Percentiles rank a stretch among this genome's conserved stretches.
Conservation (phyloP, 129 eudicot genomes). For the Flaveria brownii region DNA sequence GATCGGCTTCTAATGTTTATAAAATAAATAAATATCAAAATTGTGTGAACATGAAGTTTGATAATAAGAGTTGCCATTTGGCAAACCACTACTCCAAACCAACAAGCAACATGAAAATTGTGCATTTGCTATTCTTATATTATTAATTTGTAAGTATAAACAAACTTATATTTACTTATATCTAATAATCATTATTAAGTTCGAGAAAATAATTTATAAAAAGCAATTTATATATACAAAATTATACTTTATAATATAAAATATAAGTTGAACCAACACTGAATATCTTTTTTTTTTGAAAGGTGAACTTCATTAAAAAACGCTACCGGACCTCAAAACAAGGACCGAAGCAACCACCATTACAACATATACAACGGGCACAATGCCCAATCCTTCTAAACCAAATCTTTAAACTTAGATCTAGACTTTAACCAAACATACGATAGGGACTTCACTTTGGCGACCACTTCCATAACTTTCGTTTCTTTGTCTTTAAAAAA, state of each 20-base stretch:
- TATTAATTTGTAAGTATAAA: background rate
- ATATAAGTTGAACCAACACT: background rate
- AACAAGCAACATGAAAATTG: constrained; percentile 18
- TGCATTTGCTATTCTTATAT: background rate
- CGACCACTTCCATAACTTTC: too few relatives aligned
- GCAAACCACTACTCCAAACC: constrained; percentile 1
- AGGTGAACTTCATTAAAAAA: too few relatives aligned
- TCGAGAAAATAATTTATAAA: background rate
- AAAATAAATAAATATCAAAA: background rate
- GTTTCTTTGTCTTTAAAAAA: too few relatives aligned
- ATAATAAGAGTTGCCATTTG: constrained; percentile 27
- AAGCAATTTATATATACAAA: background rate
- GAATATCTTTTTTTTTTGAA: too few relatives aligned
- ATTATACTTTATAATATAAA: background rate
- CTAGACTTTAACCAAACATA: too few relatives aligned
- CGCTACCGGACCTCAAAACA: too few relatives aligned
- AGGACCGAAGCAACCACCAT: too few relatives aligned
- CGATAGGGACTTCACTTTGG: too few relatives aligned
- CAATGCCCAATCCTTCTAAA: too few relatives aligned
- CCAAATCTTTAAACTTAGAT: too few relatives aligned
- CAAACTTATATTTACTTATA: background rate
- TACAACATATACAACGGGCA: too few relatives aligned
- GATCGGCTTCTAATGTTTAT: too few relatives aligned
- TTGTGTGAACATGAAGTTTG: constrained; percentile 33
- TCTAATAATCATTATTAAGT: background rate